These are phyloP conservation scores for Aspergillus sp. DNA, from an alignment of 2,329 filamentous ascomycete genomes.

Conservation along the genomic window DNA sequence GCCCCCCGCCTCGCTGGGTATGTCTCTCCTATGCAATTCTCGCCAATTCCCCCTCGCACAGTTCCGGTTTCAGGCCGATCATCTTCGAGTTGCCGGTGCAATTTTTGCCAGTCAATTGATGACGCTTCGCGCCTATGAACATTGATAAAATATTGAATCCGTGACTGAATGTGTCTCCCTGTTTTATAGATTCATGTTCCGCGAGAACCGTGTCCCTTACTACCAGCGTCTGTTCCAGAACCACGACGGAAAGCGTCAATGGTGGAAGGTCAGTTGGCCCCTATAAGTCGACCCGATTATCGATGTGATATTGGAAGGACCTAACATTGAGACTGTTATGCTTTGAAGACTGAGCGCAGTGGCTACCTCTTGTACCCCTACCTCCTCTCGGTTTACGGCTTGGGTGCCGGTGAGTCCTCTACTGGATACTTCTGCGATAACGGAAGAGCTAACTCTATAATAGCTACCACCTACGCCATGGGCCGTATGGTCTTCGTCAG, in stretches of 20 bases:
- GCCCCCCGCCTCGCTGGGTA: constrained; percentile 40
- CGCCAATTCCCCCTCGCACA: constrained; percentile 3
- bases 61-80: not conserved
- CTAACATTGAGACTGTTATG: constrained; percentile 10
- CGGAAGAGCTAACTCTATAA: constrained; percentile 5
- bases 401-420: constrained; percentile 42
- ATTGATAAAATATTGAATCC: not conserved
- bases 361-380: constrained; percentile 58
- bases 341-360: constrained; percentile 49
- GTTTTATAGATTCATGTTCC: constrained; percentile 49
- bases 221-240: constrained; percentile 65
- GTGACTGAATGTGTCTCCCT: constrained; percentile 13
- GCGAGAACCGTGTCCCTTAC: constrained; percentile 63
- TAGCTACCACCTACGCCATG: constrained; percentile 39
- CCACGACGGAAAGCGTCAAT: constrained; percentile 62
- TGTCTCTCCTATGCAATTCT: constrained; percentile 13
- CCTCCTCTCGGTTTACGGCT: constrained; percentile 49
- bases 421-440: constrained; percentile 1
- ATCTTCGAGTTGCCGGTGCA: constrained; percentile 6
- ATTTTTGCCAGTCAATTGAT: constrained; percentile 12
- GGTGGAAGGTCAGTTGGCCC: constrained; percentile 58
- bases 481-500: constrained; percentile 40
- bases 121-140: constrained; percentile 8
- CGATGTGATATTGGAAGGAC: not conserved
- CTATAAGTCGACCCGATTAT: not conserved